Evolutionary conservation across 2,329 filamentous ascomycete species (phyloP), one percentile per base, ranked within the genome.

Genomic region (Nothopassalora personata): DNA sequence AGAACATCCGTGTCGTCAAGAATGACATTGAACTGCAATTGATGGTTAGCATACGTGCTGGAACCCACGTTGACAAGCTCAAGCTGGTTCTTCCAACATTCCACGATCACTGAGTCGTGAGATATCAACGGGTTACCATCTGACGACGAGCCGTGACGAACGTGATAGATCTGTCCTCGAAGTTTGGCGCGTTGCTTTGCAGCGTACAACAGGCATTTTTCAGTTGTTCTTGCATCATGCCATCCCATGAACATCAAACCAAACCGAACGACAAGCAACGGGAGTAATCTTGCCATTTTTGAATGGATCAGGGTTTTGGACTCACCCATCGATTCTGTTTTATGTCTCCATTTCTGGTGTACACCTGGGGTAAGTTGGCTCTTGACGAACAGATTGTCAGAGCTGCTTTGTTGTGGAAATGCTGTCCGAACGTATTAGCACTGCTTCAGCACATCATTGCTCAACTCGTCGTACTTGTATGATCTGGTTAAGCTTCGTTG

Each of bases 1-100:
- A 96, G 91, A 61, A 89, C 86, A 70, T 96, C 90, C 63, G 93
- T 93, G 68, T 99, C 94, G 68, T 96, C 89, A 48, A 96, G 87
- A 66, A 96, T 89, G 67, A 97, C 86, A 79, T 96, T 95, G 76
- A 97, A 99, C 94, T 97, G 70, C 30, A 43, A 31, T 9, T 18
- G 43, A 34, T 36, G n/a, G 39, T 64, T 18, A 62, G 57, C 23
- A 49, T 10, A 18, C 18, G 53, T 34, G 31, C n/a, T n/a, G 18
- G 1, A 56, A 49, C 11, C 4, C n/a, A 28, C 23, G 11, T 8
- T 11, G 8, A 34, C 31, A 34, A 34, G 31, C 7, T 8, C 11
- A 11, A 11, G n/a, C 43, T 11, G 15, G 43, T 4, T 46, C 15
- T 46, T 49, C 19, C 46, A 23, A 6, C 23, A 18, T 30, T 30